Conservation (phyloP, 306 rosid species). For the Leucaena leucocephala region DNA sequence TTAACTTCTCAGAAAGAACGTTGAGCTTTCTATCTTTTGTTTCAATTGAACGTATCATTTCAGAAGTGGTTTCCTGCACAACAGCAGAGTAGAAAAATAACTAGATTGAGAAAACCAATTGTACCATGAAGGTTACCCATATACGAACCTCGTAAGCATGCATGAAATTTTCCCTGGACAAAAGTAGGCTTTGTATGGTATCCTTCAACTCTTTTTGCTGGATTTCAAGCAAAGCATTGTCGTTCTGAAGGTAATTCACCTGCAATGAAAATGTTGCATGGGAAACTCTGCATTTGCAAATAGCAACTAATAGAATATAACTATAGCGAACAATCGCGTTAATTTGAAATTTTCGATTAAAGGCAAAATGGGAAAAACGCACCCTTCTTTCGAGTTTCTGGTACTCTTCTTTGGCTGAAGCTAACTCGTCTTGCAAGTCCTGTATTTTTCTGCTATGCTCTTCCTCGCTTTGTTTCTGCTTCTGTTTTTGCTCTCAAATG, state of each 20-base stretch:
- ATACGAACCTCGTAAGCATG: slow-evolving; percentile 67
- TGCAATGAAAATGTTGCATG: slow-evolving; percentile 15
- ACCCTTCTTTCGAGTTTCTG: slow-evolving; percentile 69
- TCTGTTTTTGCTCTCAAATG: slow-evolving; percentile 51
- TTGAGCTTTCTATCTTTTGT: slow-evolving; percentile 61
- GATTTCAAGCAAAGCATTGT: slow-evolving; percentile 68
- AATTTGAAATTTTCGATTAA: neutral
- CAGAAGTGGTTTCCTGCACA: slow-evolving; percentile 66
- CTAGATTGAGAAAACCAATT: neutral
- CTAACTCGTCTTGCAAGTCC: slow-evolving; percentile 61
- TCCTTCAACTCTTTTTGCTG: slow-evolving; percentile 70
- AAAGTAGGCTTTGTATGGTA: slow-evolving; percentile 58
- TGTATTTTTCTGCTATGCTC: slow-evolving; percentile 62
- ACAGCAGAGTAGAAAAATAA: neutral
- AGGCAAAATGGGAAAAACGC: neutral
- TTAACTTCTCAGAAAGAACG: slow-evolving; percentile 72
- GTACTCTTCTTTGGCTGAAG: slow-evolving; percentile 53
- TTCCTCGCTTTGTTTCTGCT: slow-evolving; percentile 70
- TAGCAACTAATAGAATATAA: neutral
- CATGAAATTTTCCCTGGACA: slow-evolving; percentile 59
- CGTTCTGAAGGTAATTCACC: slow-evolving; percentile 68
- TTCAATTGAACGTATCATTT: slow-evolving; percentile 59
- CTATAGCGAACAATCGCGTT: neutral
- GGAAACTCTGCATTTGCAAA: neutral
- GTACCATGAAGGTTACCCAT: neutral